Conservation (phyloP, 305 asterid species). For the Fraxinus latifolia region DNA sequence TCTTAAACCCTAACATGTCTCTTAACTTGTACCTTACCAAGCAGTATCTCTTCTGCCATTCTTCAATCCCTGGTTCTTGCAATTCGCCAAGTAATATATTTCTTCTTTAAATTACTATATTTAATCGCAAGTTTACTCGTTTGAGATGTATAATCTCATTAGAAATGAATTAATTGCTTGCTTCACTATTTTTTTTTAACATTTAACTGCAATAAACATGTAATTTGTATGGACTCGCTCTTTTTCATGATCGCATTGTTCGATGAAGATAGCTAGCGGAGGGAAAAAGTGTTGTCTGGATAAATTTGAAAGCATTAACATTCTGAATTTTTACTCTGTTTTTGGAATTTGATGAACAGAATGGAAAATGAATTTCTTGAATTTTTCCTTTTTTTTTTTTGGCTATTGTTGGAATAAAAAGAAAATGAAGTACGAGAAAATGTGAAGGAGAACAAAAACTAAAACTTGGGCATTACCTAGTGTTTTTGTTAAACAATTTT, state of each 20-base stretch:
- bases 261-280: background rate
- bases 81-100: background rate
- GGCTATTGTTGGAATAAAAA: background rate
- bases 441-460: background rate
- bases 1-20: background rate
- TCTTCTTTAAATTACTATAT: background rate
- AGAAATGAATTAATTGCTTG: background rate
- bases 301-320: background rate
- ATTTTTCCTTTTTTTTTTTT: no score
- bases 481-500: background rate
- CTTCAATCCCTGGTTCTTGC: background rate
- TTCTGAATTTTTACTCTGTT: background rate
- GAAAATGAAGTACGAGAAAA: background rate
- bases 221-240: background rate
- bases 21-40: background rate
- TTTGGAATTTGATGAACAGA: background rate
- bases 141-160: background rate
- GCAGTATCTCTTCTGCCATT: background rate
- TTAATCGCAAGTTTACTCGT: background rate
- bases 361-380: background rate
- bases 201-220: background rate
- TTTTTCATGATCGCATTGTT: background rate
- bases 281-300: background rate
- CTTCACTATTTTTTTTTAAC: background rate
- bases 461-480: background rate